Percentiles rank a stretch among this genome's conserved stretches.
These are phyloP conservation scores for Candida vaughaniae DNA, from an alignment of 805 yeast genomes.

Conservation along the genomic window DNA sequence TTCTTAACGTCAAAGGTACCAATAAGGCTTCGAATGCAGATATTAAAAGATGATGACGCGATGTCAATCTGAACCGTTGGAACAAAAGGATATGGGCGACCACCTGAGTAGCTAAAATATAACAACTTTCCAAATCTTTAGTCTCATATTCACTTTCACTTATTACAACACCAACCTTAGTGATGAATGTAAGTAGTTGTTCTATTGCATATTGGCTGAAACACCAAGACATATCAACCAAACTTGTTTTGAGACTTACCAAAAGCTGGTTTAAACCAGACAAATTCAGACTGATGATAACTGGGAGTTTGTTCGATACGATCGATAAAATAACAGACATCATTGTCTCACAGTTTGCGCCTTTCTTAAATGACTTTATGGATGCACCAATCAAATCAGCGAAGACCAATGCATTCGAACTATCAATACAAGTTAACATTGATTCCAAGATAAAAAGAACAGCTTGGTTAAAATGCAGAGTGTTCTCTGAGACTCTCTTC, in stretches of 20 bases:
- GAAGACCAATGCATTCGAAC: background rate
- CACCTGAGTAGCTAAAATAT: constrained; percentile 42
- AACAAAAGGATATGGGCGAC: constrained; percentile 61
- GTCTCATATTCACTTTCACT: background rate
- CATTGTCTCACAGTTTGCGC: constrained; percentile 1
- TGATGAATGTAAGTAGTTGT: constrained; percentile 42
- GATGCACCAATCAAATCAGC: background rate
- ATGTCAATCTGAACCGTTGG: constrained; percentile 68
- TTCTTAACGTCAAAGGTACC: constrained; percentile 32
- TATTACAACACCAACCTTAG: constrained; percentile 19
- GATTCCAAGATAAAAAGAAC: background rate
- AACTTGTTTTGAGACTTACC: constrained; percentile 28
- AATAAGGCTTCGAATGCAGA: constrained; percentile 50
- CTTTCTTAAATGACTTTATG: constrained; percentile 3
- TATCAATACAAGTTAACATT: background rate
- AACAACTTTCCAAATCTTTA: constrained; percentile 27
- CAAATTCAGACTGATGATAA: background rate
- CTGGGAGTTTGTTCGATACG: constrained; percentile 1
- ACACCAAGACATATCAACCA: constrained; percentile 48
- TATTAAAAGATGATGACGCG: constrained; percentile 70
- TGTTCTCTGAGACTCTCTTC: background rate
- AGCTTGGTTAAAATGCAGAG: background rate
- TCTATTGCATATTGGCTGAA: constrained; percentile 70
- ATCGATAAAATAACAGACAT: constrained; percentile 3
- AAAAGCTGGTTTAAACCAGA: constrained; percentile 13